phyloP scores from a whole-genome alignment of 768 basidiomycete genomes.

The Suillus bovinus region DNA sequence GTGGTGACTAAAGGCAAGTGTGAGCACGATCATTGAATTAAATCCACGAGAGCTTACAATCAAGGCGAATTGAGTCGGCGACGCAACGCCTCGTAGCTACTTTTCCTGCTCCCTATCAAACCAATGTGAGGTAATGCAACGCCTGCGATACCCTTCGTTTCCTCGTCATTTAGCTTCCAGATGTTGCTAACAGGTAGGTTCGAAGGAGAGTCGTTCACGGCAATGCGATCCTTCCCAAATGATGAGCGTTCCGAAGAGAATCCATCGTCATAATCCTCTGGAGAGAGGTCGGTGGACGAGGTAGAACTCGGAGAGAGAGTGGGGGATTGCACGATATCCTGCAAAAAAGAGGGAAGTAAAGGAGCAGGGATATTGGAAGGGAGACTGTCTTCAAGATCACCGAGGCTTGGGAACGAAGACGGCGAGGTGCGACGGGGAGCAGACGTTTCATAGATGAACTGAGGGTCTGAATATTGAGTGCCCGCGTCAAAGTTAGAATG shows the following conservation, averaged over 20 bases:
- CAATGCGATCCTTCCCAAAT: slow-evolving; percentile 28
- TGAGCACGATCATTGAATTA: not conserved
- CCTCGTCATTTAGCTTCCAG: slow-evolving; percentile 74
- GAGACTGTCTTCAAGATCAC: slow-evolving; percentile 21
- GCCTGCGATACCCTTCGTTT: slow-evolving; percentile 54
- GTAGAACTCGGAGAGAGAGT: slow-evolving; percentile 63
- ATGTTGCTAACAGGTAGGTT: slow-evolving; percentile 50
- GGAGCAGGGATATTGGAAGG: slow-evolving; percentile 40
- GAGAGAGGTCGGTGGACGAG: slow-evolving; percentile 64
- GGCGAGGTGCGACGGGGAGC: slow-evolving; percentile 39
- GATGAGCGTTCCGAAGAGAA: slow-evolving; percentile 28
- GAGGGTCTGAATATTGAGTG: slow-evolving; percentile 43
- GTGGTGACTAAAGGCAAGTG: not conserved
- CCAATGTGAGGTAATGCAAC: slow-evolving; percentile 48
- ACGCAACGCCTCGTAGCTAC: slow-evolving; percentile 38
- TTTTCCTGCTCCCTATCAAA: slow-evolving; percentile 40
- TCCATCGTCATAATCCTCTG: slow-evolving; percentile 54
- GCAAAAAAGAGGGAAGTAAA: slow-evolving; percentile 75
- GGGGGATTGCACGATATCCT: slow-evolving; percentile 73
- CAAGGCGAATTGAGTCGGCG: slow-evolving; percentile 20
- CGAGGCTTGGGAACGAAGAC: slow-evolving; percentile 38
- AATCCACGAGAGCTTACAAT: slow-evolving; percentile 15
- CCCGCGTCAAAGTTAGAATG: slow-evolving; percentile 52
- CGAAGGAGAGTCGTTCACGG: slow-evolving; percentile 27
- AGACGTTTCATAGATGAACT: slow-evolving; percentile 75